These are phyloP conservation scores for Solanum hybrid DNA, from an alignment of 305 asterid species.

Conservation along the genomic window DNA sequence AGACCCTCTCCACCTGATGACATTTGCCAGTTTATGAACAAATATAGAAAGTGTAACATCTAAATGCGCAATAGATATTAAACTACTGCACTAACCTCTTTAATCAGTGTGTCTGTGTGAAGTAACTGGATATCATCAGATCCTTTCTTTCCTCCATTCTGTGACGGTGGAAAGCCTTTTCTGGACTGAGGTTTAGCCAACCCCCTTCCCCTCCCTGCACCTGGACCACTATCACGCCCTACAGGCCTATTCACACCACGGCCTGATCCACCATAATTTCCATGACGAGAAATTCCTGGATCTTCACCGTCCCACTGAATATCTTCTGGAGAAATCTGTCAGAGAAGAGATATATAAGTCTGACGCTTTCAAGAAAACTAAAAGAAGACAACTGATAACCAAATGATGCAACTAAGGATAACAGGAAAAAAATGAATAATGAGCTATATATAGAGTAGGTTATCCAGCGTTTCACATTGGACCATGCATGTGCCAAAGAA, in stretches of 20 bases:
- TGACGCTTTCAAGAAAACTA: neutral
- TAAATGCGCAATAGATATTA: neutral
- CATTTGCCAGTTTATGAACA: slow-evolving; percentile 14
- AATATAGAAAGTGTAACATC: neutral
- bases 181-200: slow-evolving; percentile 52
- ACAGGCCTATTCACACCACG: slow-evolving; percentile 49
- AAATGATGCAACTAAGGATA: neutral
- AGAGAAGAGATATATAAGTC: neutral
- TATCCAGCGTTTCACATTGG: neutral
- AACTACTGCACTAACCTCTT: slow-evolving; percentile 48
- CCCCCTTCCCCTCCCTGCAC: slow-evolving; percentile 73
- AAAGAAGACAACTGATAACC: neutral
- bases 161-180: slow-evolving; percentile 67
- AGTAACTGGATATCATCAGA: slow-evolving; percentile 65
- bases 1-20: slow-evolving; percentile 77
- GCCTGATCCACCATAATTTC: slow-evolving; percentile 59
- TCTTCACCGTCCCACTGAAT: slow-evolving; percentile 80
- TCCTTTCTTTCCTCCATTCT: slow-evolving; percentile 68
- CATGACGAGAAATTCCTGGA: slow-evolving; percentile 55
- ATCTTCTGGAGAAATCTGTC: slow-evolving; percentile 79
- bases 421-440: neutral
- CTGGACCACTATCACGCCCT: slow-evolving; percentile 56
- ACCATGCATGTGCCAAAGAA: neutral
- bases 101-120: slow-evolving; percentile 63
- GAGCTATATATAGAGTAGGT: neutral